A percentile compares a stretch with the other conserved stretches of the same genome.
Evolutionary conservation across 139 green algal species (phyloP).

Genomic region (Nannochloris sp.): DNA sequence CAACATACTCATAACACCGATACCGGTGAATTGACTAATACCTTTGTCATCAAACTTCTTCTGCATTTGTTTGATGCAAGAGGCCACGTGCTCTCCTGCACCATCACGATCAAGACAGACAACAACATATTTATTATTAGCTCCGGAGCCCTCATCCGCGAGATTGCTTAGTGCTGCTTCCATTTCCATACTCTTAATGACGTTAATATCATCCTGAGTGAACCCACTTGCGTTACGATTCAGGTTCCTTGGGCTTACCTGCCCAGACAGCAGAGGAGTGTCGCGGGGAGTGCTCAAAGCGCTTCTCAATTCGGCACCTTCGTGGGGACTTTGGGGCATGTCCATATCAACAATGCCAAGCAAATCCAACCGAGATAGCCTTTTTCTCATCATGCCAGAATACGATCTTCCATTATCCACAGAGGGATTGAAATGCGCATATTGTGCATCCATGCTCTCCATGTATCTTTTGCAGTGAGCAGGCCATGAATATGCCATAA

Average conservation of each 20-base stretch:
- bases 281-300: constrained; percentile 19
- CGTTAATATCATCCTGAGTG: constrained; percentile 28
- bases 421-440: constrained; percentile 10
- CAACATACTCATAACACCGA: constrained; percentile 57
- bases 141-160: neutral
- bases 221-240: constrained; percentile 7
- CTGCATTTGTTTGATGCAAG: constrained; percentile 8
- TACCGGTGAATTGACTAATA: constrained; percentile 22
- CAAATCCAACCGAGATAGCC: neutral
- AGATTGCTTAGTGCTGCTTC: constrained; percentile 1
- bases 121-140: constrained; percentile 19
- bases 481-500: constrained; percentile 84
- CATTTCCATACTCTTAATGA: constrained; percentile 13
- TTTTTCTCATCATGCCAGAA: constrained; percentile 24
- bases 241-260: neutral
- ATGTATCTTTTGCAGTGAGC: constrained; percentile 75
- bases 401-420: constrained; percentile 27
- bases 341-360: constrained; percentile 11
- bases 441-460: constrained; percentile 48
- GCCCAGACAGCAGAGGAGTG: neutral
- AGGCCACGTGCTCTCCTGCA: constrained; percentile 8
- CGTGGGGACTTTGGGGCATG: neutral
- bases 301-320: constrained; percentile 2
- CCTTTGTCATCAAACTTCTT: neutral
- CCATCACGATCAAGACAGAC: constrained; percentile 30